Conservation (phyloP, 805 yeast species). For the Henningerozyma blattae region DNA sequence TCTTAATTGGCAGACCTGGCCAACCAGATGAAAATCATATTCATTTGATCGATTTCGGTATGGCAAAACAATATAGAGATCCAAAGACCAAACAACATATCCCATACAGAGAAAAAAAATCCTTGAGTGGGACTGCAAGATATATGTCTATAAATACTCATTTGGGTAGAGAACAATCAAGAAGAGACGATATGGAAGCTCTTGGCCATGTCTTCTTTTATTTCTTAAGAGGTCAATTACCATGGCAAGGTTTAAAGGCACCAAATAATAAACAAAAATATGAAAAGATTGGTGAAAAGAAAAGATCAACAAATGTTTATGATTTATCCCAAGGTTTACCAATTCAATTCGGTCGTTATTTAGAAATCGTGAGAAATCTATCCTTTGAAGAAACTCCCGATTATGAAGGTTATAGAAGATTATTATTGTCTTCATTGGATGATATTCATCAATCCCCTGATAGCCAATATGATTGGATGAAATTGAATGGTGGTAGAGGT, state of each 20-base stretch:
- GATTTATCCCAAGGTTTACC: conserved; percentile 87
- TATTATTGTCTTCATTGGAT: conserved; percentile 68
- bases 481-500: conserved; percentile 85
- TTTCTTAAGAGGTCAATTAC: conserved; percentile 85
- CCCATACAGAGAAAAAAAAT: conserved; percentile 92
- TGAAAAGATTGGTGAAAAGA: conserved; percentile 94
- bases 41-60: conserved; percentile 91
- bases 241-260: conserved; percentile 99
- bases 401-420: conserved; percentile 70
- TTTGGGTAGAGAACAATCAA: conserved; percentile 90
- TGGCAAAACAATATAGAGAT: conserved; percentile 97
- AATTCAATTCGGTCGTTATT: conserved; percentile 83
- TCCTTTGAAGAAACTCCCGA: conserved; percentile 92
- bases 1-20: conserved; percentile 75
- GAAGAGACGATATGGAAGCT: conserved; percentile 94
- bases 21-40: conserved; percentile 75
- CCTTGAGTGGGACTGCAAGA: conserved; percentile 95
- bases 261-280: conserved; percentile 96
- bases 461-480: conserved; percentile 97
- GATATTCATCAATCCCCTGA: conserved; percentile 63
- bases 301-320: conserved; percentile 74
- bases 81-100: conserved; percentile 92
- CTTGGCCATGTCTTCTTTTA: conserved; percentile 95
- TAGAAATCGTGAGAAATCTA: conserved; percentile 77
- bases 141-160: conserved; percentile 98